Conservation (phyloP, 2,329 filamentous ascomycete genomes). For the Trichoderma arundinaceum region DNA sequence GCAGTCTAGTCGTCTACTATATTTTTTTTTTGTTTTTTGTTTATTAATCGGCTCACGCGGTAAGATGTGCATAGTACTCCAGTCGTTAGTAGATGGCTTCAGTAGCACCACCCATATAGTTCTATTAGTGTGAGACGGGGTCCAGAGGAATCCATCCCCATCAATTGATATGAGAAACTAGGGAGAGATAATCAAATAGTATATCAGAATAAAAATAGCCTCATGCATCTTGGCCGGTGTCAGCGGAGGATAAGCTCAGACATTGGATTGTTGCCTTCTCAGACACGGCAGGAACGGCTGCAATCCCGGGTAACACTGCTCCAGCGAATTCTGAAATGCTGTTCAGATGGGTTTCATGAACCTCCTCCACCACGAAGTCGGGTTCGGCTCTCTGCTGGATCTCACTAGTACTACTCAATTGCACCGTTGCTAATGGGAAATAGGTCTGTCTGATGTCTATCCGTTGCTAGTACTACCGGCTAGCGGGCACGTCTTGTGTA, state of each 20-base stretch:
- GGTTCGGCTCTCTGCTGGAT: not conserved
- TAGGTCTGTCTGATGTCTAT: not conserved
- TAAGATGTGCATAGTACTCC: not conserved
- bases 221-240: not conserved
- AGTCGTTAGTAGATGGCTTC: not conserved
- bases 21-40: not conserved
- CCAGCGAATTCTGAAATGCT: not conserved
- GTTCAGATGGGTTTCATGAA: not conserved
- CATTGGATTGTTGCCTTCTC: not conserved
- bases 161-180: not conserved
- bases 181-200: not conserved
- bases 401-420: not conserved
- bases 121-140: not conserved
- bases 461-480: not conserved
- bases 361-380: too few species aligned
- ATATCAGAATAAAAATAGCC: not conserved
- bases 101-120: not conserved
- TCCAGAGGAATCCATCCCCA: not conserved
- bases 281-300: not conserved
- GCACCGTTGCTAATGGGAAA: not conserved
- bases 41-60: slow-evolving; percentile 26
- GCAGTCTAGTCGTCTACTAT: slow-evolving; percentile 4
- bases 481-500: not conserved
- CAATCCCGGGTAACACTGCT: not conserved
- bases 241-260: slow-evolving; percentile 6